These are phyloP conservation scores for Populus tremula DNA, from an alignment of 345 rosid species.

Conservation along the genomic window DNA sequence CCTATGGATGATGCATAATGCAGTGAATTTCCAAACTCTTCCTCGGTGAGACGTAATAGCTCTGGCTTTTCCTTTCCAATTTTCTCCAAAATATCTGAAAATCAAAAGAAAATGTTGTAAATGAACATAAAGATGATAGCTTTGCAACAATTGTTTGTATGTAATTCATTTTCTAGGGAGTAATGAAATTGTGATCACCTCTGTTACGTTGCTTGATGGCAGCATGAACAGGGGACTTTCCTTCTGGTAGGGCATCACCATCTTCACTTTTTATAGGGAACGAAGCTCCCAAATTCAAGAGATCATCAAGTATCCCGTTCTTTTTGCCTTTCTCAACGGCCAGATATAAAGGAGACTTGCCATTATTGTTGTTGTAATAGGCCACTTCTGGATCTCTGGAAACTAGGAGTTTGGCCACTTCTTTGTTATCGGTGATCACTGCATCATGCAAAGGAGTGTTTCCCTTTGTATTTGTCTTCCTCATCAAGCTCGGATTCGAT, in stretches of 20 bases:
- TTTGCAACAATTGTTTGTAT: neutral
- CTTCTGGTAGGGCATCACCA: neutral
- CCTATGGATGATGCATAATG: slow-evolving; percentile 16
- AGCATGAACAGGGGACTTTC: neutral
- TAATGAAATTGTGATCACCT: neutral
- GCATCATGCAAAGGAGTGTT: slow-evolving; percentile 9
- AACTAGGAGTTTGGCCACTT: neutral
- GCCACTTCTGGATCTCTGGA: neutral
- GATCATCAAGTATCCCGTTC: neutral
- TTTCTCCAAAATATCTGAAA: slow-evolving; percentile 14
- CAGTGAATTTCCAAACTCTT: slow-evolving; percentile 10
- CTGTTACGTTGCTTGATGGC: neutral
- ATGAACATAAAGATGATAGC: neutral
- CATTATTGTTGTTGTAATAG: neutral
- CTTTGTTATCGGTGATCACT: neutral
- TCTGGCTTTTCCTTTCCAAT: slow-evolving; percentile 10
- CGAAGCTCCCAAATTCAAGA: neutral
- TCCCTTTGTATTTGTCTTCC: neutral
- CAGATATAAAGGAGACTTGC: neutral
- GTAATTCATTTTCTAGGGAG: neutral
- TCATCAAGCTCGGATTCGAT: neutral
- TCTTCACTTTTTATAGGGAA: too few relatives aligned
- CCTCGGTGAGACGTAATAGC: slow-evolving; percentile 12
- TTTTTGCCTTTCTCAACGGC: neutral
- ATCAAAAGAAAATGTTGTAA: neutral